These are phyloP conservation scores for Staphylotrichum longicolle DNA, from an alignment of 495 filamentous ascomycete species.

Conservation along the genomic window DNA sequence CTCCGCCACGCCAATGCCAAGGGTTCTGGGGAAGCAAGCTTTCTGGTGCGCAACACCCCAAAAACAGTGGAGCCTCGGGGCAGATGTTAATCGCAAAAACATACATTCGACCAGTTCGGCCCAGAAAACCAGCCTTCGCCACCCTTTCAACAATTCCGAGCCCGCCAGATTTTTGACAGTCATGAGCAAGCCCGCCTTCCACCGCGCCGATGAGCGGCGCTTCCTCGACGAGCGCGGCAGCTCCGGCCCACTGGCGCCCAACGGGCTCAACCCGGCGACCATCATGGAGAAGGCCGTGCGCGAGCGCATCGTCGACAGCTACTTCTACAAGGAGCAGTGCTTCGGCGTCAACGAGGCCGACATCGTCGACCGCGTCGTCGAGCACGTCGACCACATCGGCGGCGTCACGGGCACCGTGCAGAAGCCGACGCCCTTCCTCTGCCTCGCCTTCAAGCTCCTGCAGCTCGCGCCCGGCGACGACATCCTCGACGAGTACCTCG, in stretches of 20 bases:
- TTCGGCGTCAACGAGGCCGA: slow-evolving; percentile 90
- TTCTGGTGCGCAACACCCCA: neutral
- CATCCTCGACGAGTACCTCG: slow-evolving; percentile 77
- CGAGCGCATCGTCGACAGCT: slow-evolving; percentile 88
- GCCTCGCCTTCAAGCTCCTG: slow-evolving; percentile 89
- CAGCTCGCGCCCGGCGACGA: slow-evolving; percentile 78
- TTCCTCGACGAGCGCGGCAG: slow-evolving; percentile 75
- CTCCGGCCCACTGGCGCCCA: slow-evolving; percentile 49
- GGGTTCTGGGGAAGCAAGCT: neutral
- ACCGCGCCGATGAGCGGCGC: slow-evolving; percentile 70
- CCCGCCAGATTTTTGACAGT: neutral
- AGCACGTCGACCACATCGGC: slow-evolving; percentile 74
- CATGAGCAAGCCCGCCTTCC: slow-evolving; percentile 41
- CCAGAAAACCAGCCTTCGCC: neutral
- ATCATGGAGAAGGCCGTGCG: slow-evolving; percentile 91
- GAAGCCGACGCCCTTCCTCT: slow-evolving; percentile 88
- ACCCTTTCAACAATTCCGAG: neutral
- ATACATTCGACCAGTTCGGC: neutral
- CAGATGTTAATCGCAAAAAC: neutral
- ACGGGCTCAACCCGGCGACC: slow-evolving; percentile 80
- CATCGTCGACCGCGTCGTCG: slow-evolving; percentile 85
- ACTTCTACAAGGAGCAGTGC: slow-evolving; percentile 98
- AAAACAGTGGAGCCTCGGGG: neutral
- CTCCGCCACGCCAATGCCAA: neutral
- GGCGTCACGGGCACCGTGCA: slow-evolving; percentile 80